Evolutionary conservation across 2,329 filamentous ascomycete genomes (phyloP), one percentile per base, ranked within the genome.

Genomic region (Moelleriella libera): DNA sequence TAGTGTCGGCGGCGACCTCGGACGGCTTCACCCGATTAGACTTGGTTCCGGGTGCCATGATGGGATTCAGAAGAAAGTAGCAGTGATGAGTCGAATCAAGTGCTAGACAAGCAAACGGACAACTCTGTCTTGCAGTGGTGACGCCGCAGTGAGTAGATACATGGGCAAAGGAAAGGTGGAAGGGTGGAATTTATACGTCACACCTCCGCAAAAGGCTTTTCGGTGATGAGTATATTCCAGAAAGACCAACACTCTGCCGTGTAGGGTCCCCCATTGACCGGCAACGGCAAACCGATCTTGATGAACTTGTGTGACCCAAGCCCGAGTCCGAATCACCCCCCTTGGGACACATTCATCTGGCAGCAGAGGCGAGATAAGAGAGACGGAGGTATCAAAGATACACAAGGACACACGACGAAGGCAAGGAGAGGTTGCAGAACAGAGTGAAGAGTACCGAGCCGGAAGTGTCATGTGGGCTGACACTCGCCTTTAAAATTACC

Each of bases 1-100:
- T 85, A n/a, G 82, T 83, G 60, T 86, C 82, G 30, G 78, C 75
- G 47, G 83, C 83, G 47, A 88, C 77, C 53, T 87, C 82, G 41
- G 81, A 64, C 32, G 64, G 64, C 56, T 60, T 58, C 45, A 63
- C 59, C 32, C 59, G 57, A 49, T 57, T 57, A 31, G 61, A 56
- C 52, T 55, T 64, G 42, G 59, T 54, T 32, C 51, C 48, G 28
- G 63, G 58, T 41, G 58, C 58, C 64, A 66, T 66, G 31, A 43
- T 46, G 11, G 42, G 4, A n/a, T 43, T 29, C 31, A 34, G 9
- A 30, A 6, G 28, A 30, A 14, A 21, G 14, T 14, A n/a, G n/a
- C 10, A 11, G 40, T n/a, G 11, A 11, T 11, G 32, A 7, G 11
- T 7, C 11, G 7, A 7, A 37, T 7, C 7, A 37, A 37, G 32